Evolutionary conservation across 1,284 basidiomycete genomes (phyloP), one percentile per base, ranked within the genome.

Genomic region (Rhodotorula glutinis): DNA sequence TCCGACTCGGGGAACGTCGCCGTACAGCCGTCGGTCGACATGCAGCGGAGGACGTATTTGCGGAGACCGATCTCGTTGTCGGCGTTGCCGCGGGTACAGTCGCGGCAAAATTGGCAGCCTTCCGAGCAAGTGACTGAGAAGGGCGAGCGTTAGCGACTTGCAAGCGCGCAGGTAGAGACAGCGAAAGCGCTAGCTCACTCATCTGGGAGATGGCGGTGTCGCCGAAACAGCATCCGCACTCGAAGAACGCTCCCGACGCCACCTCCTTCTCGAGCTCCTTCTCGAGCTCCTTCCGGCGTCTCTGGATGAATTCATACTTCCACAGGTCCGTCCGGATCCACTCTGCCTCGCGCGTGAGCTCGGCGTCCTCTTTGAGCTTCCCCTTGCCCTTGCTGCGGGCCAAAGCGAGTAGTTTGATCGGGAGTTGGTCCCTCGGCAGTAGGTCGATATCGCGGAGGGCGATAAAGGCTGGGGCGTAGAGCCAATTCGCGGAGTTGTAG

Each of bases 151-250:
- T 25, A 13, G 25, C 30, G 65, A 49, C 33, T n/a, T n/a, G n/a
- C n/a, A n/a, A n/a, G n/a, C n/a, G 21, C 9, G 41, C 30, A 2
- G 33, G 25, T 17, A 25, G 46, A 7, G 27, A 30, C 14, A 4
- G 25, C 30, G n/a, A 16, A 9, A 41, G 17, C 9, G 21, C 1
- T 7, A 19, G 25, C 67, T 54, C 43, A 66, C 66, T 51, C 41
- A 70, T 55, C 40, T 60, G 65, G 3, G 57, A 60, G 23, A 73
- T 57, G 3, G 58, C 69, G 1, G 27, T 53, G 14, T 76, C 74
- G 52, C 62, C 55, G 52, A 73, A 77, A 65, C 76, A 76, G 59
- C 76, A 76, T 0, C 74, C 74, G 58, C 76, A 77, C 29, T 77
- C 76, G 63, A 75, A 71, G 53, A 69, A 67, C 7, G 66, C 69